Base-by-base conservation (phyloP, 2,329 filamentous ascomycete species). In the Cercospora nicotianae region DNA sequence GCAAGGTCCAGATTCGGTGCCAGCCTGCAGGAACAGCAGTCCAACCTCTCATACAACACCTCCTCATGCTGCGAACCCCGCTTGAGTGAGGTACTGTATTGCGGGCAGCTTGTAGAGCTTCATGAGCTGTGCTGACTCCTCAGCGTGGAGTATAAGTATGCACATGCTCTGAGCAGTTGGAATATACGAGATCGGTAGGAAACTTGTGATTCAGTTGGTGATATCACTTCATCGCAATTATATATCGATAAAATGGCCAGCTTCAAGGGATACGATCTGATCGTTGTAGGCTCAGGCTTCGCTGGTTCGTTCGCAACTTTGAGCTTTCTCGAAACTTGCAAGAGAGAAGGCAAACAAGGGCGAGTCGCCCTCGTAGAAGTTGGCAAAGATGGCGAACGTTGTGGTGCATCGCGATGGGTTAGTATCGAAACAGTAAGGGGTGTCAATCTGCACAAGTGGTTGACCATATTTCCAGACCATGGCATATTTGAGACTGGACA, bases 211-310 rank as follows among this genome's bases (percentile, higher is more conserved):
- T 53, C 4, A 12, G 9, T 8, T 28, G 23, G 18, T 18, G 13
- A 20, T 48, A 18, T 53, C 12, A 16, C 12, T 53, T 13, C 8
- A 53, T 53, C 48, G 26, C 48, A 53, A n/a, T 28, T 8, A 8
- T 30, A 53, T 3, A 28, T 16, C 16, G 26, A 23, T 16, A 70
- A 5, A 60, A 76, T 76, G 75, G 75, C 73, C 31, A 73, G 73
- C 5, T 75, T 71, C 60, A 73, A 71, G 61, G 70, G 73, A 36
- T 80, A 80, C 73, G 80, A 81, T 68, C 73, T 81, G 10, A 76
- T 81, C 26, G 79, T 81, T 18, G 77, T 81, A 5, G 79, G 79
- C 20, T 79, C 78, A 60, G 79, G 80, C 20, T 82, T 81, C 68
- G 80, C 79, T 26, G 79, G 79, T 10, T 77, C 75, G 59, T 79